Evolutionary conservation across 805 yeast species (phyloP), one percentile per base, ranked within the genome.

Genomic region (Ogataea pilisensis): DNA sequence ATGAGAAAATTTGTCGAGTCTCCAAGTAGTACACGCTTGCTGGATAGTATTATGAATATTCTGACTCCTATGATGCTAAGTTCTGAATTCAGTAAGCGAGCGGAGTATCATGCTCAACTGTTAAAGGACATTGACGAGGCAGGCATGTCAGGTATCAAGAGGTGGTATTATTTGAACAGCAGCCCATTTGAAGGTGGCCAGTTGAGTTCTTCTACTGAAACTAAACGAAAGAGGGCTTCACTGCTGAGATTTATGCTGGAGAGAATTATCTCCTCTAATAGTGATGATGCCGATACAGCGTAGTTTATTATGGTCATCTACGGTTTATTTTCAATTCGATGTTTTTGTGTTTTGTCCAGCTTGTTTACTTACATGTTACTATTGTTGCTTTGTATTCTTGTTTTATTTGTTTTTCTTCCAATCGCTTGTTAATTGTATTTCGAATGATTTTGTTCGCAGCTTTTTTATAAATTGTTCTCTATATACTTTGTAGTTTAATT

Each of bases 81-180:
- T 41, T 51, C 64, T 1, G 64, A 63, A 26, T 70, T 58, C 49
- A 35, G 50, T 4, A 35, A 57, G 6, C 31, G 60, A 18, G 53
- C 51, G 1, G 34, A 48, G 4, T 61, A 52, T 33, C 37, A 48
- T 13, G 37, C 42, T 8, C 44, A 52, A 5, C 48, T 60, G 25
- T n/a, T 40, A 20, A 19, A 24, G 13, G 46, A 45, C 12, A 42
- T 69, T 13, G 54, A 49, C 19, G 42, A 53, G 12, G 33, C 48
- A 11, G 47, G 52, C 2, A 19, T 62, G 39, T 35, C 21, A 5
- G 65, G 65, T 3, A 35, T 58, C 25, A 37, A 31, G 17, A 32
- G 36, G 3, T 46, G 53, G 51, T 39, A 41, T 8, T 55, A 49
- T 30, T 11, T 43, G 8, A 32, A 37, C 19, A 31, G 24, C 2